Evolutionary conservation across 768 basidiomycete genomes (phyloP), one percentile per base, ranked within the genome.

Genomic region (Rhizopogon vesiculosus): DNA sequence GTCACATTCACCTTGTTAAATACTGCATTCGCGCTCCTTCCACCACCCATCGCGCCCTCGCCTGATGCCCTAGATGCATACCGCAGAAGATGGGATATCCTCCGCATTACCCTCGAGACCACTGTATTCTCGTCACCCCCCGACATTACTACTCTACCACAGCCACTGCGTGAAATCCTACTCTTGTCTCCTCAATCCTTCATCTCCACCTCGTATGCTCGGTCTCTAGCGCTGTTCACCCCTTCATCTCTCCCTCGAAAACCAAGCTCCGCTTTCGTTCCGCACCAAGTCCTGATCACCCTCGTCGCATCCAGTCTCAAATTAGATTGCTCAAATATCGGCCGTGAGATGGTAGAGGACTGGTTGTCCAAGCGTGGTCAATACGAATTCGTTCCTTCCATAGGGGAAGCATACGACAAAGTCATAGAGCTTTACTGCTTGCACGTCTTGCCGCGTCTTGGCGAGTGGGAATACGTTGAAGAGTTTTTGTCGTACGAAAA

Each of bases 71-170:
- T 83, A 4, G 74, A 78, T 54, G 71, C 78, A 19, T 73, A 76
- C 46, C 82, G 91, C 16, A 77, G 85, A 54, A 92, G 91, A 73
- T 93, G 91, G 91, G 91, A 93, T 63, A 83, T 93, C 54, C 83
- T 93, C 7, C 80, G 91, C 25, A 86, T 93, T 59, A 93, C 90
- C 0, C 78, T 91, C 53, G 90, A 93, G 66, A 82, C 85, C 1
- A 89, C 86, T 1, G 70, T 89, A 28, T 90, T 87, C 63, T 67
- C 81, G 13, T 78, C 86, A 2, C 74, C 74, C 1, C 79, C 83
- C 18, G 66, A 70, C 51, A 59, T 60, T 29, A n/a, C 53, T 5
- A 46, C 57, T 18, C 68, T 88, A 13, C 87, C 88, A 0, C 70
- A 76, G 19, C 54, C 78, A 0, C 72, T 89, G 28, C 78, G 79